A percentile compares a stretch with the other conserved stretches of the same genome.
These are phyloP conservation scores for Prunus yedoensis DNA, from an alignment of 331 rosid genomes.

Conservation along the genomic window DNA sequence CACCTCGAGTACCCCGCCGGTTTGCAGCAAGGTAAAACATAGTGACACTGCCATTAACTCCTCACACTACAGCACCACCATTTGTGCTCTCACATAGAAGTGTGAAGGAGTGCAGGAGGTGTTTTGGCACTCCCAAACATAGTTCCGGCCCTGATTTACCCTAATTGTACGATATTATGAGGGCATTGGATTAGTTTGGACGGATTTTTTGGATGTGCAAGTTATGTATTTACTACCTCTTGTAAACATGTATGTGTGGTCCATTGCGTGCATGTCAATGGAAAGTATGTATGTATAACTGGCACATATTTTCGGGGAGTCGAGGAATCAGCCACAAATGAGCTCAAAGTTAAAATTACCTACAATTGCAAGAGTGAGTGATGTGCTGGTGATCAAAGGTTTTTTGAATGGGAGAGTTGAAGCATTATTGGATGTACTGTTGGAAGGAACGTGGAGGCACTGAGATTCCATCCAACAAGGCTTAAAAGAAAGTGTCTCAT, in stretches of 20 bases:
- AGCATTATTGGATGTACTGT: conserved; percentile 34
- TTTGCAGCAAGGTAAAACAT: conserved; percentile 16
- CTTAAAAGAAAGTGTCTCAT: conserved; percentile 30
- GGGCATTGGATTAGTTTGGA: background rate
- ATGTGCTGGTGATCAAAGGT: conserved; percentile 27
- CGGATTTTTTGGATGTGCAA: background rate
- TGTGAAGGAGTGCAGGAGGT: background rate
- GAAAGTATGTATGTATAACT: background rate
- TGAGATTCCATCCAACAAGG: conserved; percentile 33
- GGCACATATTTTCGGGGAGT: background rate
- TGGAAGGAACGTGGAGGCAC: conserved; percentile 35
- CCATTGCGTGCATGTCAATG: background rate
- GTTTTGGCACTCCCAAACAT: background rate
- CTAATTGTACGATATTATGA: background rate
- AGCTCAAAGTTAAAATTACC: conserved; percentile 2
- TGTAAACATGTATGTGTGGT: background rate
- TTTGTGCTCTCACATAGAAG: background rate
- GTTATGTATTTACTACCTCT: background rate
- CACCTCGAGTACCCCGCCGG: conserved; percentile 57
- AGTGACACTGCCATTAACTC: background rate
- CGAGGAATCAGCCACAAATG: conserved; percentile 4
- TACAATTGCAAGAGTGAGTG: background rate
- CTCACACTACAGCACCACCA: background rate
- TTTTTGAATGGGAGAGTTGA: conserved; percentile 27
- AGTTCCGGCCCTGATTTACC: background rate